Base-by-base conservation (phyloP, 805 yeast species). In the Komagataella phaffii region DNA sequence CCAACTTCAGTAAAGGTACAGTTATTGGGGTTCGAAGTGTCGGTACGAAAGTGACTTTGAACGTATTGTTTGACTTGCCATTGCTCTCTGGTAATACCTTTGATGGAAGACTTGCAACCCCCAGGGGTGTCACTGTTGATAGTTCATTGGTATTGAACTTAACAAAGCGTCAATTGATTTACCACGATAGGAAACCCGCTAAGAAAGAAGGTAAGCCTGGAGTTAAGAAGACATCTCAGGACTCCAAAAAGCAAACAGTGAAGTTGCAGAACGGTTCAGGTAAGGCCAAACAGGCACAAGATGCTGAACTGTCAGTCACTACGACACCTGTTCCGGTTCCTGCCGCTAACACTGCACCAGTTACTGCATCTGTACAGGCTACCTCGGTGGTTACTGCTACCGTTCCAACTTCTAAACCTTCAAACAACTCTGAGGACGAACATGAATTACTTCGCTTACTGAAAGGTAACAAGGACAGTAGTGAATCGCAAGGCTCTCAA, bases 1-100 rank as follows among this genome's bases (percentile, higher is more conserved):
- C 96, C 24, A 67, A 83, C 52, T 88, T 85, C 62, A 76, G 87
- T 23, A 85, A 85, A 60, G 99, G 99, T 64, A 89, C 96, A 1
- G 95, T 93, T 51, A 84, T 87, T 49, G 83, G 85, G 7, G 71
- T 76, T 52, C 68, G 67, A 21, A 67, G 77, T 3, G 72, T 79
- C 45, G 88, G 87, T 46, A 74, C 79, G 43, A 78, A 81, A 57
- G 74, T 79, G 43, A 77, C 79, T 7, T 70, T 93, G 52, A 88
- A 85, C 56, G 82, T 93, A 50, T 65, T 93, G 44, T 93, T 91
- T 73, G 99, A 93, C 61, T 68, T 76, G 52, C 86, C 90, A 45
- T 72, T 91, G 52, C 72, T 89, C 50, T 85, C 93, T 48, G 98
- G 97, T 59, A 83, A 81, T 62, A 80, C 76, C 23, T 73, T 93